These are phyloP conservation scores for Posidonia oceanica DNA, from an alignment of 116 monocot genomes.

Conservation along the genomic window DNA sequence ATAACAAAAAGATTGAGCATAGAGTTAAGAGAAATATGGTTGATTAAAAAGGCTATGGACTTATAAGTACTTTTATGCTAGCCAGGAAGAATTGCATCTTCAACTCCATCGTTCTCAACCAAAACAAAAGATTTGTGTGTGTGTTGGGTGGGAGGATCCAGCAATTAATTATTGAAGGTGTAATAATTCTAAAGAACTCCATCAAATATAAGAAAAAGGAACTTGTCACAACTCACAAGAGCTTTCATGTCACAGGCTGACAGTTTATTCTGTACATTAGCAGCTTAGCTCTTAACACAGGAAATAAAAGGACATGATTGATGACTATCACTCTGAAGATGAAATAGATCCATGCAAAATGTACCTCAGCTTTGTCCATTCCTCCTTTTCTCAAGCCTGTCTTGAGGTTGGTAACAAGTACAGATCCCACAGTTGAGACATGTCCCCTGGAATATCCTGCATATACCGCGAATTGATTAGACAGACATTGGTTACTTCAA, in stretches of 20 bases:
- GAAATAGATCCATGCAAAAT: background rate
- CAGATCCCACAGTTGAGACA: constrained; percentile 71
- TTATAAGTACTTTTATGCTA: no score
- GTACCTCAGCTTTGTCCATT: constrained; percentile 80
- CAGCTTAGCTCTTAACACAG: background rate
- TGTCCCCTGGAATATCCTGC: constrained; percentile 80
- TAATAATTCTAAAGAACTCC: no score
- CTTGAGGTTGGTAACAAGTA: constrained; percentile 79
- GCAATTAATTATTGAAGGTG: no score
- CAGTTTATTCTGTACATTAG: no score
- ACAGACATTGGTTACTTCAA: no score
- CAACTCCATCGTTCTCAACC: no score
- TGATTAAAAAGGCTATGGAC: background rate
- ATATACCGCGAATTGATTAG: background rate
- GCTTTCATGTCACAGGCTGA: no score
- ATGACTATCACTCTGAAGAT: background rate
- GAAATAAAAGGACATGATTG: background rate
- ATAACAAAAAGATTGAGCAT: background rate
- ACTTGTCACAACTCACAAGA: no score
- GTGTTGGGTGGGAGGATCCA: no score
- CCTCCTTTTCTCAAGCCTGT: constrained; percentile 58
- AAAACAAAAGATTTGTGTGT: no score
- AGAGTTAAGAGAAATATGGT: background rate
- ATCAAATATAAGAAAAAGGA: no score
- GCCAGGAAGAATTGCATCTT: no score